Evolutionary conservation across 192 early-diverging fungal genomes (phyloP), one percentile per base, ranked within the genome.

Genomic region (Mortierella antarctica): DNA sequence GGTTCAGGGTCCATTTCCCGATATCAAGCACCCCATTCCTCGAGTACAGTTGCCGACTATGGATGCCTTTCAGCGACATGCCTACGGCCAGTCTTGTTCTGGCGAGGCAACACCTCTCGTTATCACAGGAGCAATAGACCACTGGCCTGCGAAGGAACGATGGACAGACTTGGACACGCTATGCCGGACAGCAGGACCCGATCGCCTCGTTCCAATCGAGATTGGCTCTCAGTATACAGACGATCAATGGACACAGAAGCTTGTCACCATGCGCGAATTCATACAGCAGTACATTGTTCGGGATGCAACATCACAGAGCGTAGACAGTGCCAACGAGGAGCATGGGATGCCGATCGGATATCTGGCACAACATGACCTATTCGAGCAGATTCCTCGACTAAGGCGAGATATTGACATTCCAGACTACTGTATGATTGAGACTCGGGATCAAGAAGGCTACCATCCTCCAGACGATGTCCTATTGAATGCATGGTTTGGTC

Each of bases 331-430:
- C 20, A 51, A 58, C 42, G 56, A 55, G 67, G n/a, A 44, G 1
- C 9, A 51, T 14, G 21, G 18, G 18, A 14, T 13, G 21, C n/a
- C 9, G n/a, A 51, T 75, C 8, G 91, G 83, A 6, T 97, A 97
- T 76, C 79, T 97, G 20, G 96, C 96, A 6, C 96, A 97, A 70
- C 94, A 97, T 66, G 86, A 96, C 70, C 71, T 97, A 23, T 90
- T 95, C 65, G 70, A 84, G 17, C 96, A 97, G 70, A 90, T 95
- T 17, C 92, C 91, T 6, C 73, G 84, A 4, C 81, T 97, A 0
- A 59, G 82, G 7, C 78, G 87, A 53, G 95, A 96, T 65, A 92
- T 95, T 67, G 45, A 72, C 13, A 73, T 95, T 20, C 95, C 95
- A 0, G 95, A 96, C 54, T 97, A 95, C 79, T 93, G 93, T 45